phyloP scores from a whole-genome alignment of 148 eudicot genomes.

The Cornus florida region DNA sequence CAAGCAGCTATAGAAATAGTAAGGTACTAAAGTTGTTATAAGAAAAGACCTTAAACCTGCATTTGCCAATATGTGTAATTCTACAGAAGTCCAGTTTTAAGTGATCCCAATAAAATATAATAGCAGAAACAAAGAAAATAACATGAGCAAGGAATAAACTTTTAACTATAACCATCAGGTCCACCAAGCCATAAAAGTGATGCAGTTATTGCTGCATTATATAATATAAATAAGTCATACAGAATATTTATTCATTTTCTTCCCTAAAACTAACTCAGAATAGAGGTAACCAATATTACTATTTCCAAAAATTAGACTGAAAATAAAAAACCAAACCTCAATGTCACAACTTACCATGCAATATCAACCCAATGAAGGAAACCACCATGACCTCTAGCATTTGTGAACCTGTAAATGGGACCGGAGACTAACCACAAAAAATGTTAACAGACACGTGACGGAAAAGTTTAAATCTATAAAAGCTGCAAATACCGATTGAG shows the following conservation, averaged over 20 bases:
- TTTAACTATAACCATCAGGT: neutral
- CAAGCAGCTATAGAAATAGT: no score
- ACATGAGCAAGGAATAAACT: neutral
- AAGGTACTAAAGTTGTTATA: no score
- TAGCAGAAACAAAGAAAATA: neutral
- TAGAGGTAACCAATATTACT: neutral
- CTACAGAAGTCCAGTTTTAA: neutral
- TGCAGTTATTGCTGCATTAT: neutral
- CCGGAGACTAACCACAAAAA: slow-evolving; percentile 47
- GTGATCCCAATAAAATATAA: neutral
- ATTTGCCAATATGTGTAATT: no score
- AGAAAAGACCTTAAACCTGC: no score
- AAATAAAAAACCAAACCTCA: neutral
- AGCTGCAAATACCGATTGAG: neutral
- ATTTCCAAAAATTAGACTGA: neutral
- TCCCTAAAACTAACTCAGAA: neutral
- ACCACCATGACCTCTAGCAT: slow-evolving; percentile 87
- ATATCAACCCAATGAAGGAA: slow-evolving; percentile 77
- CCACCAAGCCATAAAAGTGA: neutral
- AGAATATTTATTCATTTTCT: neutral
- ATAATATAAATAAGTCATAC: neutral
- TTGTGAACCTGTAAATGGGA: slow-evolving; percentile 67
- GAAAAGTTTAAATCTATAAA: neutral
- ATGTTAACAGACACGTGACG: slow-evolving; percentile 2
- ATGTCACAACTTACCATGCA: slow-evolving; percentile 40